Evolutionary conservation across 1,284 basidiomycete species (phyloP), one percentile per base, ranked within the genome.

Genomic region (Phaffia rhodozyma): DNA sequence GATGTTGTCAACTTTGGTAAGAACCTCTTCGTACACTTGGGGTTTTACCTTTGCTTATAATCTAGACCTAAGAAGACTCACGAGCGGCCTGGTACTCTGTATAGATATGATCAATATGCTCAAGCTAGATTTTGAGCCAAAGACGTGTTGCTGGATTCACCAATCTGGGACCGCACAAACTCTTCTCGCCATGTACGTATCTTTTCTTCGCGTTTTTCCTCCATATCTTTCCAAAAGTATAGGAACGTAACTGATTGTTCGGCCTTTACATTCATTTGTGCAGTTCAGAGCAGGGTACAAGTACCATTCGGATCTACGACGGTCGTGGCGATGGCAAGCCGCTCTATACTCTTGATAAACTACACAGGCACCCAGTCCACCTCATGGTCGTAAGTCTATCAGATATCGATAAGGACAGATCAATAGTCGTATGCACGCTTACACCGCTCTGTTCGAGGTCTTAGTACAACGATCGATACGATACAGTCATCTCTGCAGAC

Each of bases 101-200:
- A 25, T 69, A 96, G 92, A 98, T 75, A 96, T 98, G 88, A 98
- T 98, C 74, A 98, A 97, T 75, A 97, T 97, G 78, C 82, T 99
- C 67, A 89, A 91, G 71, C 79, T 99, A 58, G 85, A 82, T 0
- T 97, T 84, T 72, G 83, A 80, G 21, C 94, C 94, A 7, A 84
- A 86, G 68, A 80, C 89, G 3, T 91, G 89, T 71, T 91, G 89
- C 72, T 98, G 93, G 94, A 86, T 97, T 4, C 94, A 97, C 74
- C 80, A 80, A 63, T 82, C 86, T 25, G 91, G 92, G 47, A 85
- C 93, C 69, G 91, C 89, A 0, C 87, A 91, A 72, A 84, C 86
- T 23, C 73, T 98, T 16, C 80, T 99, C 3, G 96, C 94, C 43
- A 81, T 99, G 84, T 91, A 74, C 67, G 85, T 30, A 43, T n/a